Evolutionary conservation across 2,329 filamentous ascomycete genomes (phyloP).

Genomic region (Periconia sp.): DNA sequence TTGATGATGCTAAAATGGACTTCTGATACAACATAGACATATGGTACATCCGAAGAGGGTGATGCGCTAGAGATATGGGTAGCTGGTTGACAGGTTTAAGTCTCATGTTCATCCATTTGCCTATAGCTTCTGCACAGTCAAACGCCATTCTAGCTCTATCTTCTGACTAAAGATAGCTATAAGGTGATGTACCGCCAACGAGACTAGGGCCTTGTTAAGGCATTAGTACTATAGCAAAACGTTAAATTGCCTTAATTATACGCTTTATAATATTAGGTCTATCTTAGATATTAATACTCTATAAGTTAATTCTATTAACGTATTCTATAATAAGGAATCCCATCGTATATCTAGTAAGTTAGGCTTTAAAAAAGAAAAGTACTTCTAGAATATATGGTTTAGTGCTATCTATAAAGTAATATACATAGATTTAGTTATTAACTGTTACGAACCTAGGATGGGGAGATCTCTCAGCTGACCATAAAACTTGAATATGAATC

Average conservation of each 20-base stretch:
- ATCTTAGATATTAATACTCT: neutral
- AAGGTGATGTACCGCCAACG: conserved; percentile 1
- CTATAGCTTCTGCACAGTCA: conserved; percentile 3
- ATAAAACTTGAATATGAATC: no score
- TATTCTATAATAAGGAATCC: conserved; percentile 15
- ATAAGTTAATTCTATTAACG: conserved; percentile 5
- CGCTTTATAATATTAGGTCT: conserved; percentile 1
- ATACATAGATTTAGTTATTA: conserved; percentile 6
- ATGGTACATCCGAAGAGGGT: conserved; percentile 8
- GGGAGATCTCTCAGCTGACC: no score
- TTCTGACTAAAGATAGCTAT: conserved; percentile 10
- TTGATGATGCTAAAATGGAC: no score
- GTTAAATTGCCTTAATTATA: conserved; percentile 5
- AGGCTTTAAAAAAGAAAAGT: conserved; percentile 6
- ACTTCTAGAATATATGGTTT: conserved; percentile 7
- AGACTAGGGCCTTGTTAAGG: conserved; percentile 8
- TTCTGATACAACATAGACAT: no score
- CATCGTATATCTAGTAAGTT: neutral
- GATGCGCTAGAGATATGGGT: conserved; percentile 6
- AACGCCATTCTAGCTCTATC: conserved; percentile 3
- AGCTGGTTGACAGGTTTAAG: conserved; percentile 4
- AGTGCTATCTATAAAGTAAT: conserved; percentile 1
- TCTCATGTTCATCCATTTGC: conserved; percentile 10
- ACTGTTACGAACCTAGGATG: no score
- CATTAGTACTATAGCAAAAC: conserved; percentile 6